These are phyloP conservation scores for Auriscalpium vulgare DNA, from an alignment of 768 basidiomycete species.

Conservation along the genomic window DNA sequence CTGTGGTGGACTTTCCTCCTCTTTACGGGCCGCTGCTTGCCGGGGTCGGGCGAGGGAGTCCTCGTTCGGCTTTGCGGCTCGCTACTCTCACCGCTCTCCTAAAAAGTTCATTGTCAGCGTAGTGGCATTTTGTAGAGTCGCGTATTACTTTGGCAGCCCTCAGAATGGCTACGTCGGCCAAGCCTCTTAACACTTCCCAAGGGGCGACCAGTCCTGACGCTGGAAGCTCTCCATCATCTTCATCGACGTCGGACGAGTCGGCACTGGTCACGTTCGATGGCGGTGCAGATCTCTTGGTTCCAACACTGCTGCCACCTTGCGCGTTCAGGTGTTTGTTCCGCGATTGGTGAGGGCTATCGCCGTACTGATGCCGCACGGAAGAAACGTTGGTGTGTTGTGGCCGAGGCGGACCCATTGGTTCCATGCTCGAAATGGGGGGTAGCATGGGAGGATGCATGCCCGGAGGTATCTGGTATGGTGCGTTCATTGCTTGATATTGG, in stretches of 20 bases:
- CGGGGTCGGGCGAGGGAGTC: slow-evolving; percentile 60
- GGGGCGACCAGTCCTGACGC: slow-evolving; percentile 78
- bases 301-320: slow-evolving; percentile 20
- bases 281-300: slow-evolving; percentile 51
- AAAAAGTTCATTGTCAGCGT: not conserved
- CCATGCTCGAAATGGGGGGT: slow-evolving; percentile 14
- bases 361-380: slow-evolving; percentile 49
- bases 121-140: not conserved
- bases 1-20: slow-evolving; percentile 66
- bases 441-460: slow-evolving; percentile 9
- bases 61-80: slow-evolving; percentile 70
- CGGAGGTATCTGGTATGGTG: slow-evolving; percentile 4
- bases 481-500: slow-evolving; percentile 6
- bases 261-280: slow-evolving; percentile 68
- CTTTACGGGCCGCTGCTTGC: slow-evolving; percentile 60
- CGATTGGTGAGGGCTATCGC: slow-evolving; percentile 29
- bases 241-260: slow-evolving; percentile 79
- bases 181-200: slow-evolving; percentile 75
- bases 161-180: slow-evolving; percentile 77
- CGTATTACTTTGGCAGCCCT: slow-evolving; percentile 62
- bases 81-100: slow-evolving; percentile 75
- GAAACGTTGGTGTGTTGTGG: slow-evolving; percentile 42
- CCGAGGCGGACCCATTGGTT: slow-evolving; percentile 6
- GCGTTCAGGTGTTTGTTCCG: slow-evolving; percentile 16
- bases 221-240: slow-evolving; percentile 77